These are phyloP conservation scores for Jackrogersella minutella DNA, from an alignment of 495 filamentous ascomycete species.

Conservation along the genomic window DNA sequence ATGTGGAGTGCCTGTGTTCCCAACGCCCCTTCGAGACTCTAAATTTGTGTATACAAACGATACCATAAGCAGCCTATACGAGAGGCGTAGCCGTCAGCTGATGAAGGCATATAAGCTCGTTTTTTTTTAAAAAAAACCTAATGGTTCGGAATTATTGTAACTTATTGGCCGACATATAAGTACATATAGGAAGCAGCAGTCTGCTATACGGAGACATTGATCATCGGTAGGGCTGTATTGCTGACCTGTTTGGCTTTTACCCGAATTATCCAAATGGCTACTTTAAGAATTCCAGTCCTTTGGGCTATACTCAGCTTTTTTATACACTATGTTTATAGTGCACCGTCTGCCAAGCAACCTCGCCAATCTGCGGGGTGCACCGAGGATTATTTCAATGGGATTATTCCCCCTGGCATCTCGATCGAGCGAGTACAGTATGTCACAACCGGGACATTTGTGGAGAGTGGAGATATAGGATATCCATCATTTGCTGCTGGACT, in stretches of 20 bases:
- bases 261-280: constrained; percentile 35
- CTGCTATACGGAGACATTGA: not conserved
- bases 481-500: constrained; percentile 52
- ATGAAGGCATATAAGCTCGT: not conserved
- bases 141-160: not conserved
- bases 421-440: constrained; percentile 35
- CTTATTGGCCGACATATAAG: constrained; percentile 9
- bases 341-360: constrained; percentile 26
- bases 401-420: constrained; percentile 25
- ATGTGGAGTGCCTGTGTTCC: not conserved
- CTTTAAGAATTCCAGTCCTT: constrained; percentile 1
- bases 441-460: constrained; percentile 39
- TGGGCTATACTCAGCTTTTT: constrained; percentile 27
- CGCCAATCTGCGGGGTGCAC: constrained; percentile 36
- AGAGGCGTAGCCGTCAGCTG: constrained; percentile 3
- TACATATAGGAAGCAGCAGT: not conserved
- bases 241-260: constrained; percentile 1
- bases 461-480: constrained; percentile 49
- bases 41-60: not conserved
- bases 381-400: constrained; percentile 29
- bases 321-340: constrained; percentile 16
- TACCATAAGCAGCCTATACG: not conserved
- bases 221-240: not conserved
- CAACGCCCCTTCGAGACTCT: not conserved
- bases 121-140: not conserved